Percentiles rank a stretch among this genome's conserved stretches.
These are phyloP conservation scores for Puya raimondii DNA, from an alignment of 176 grass and related monocot species.

Conservation along the genomic window DNA sequence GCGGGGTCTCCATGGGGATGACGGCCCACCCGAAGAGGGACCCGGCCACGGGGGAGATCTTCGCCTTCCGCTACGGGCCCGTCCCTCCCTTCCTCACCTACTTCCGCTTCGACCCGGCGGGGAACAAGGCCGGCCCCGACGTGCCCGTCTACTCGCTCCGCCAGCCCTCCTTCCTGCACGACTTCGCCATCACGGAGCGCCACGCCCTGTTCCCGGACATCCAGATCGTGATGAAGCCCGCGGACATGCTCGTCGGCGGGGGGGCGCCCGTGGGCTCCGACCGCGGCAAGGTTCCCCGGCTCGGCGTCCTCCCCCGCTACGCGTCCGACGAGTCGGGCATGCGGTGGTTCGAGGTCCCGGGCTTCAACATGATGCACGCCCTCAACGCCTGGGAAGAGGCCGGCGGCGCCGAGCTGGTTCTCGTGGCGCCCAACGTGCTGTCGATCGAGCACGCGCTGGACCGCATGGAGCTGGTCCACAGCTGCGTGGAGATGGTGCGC, in stretches of 20 bases:
- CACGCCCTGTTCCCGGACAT: constrained; percentile 64
- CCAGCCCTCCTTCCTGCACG: constrained; percentile 66
- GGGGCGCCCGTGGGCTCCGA: constrained; percentile 54
- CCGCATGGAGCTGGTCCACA: constrained; percentile 57
- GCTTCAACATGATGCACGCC: constrained; percentile 78
- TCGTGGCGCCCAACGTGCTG: constrained; percentile 76
- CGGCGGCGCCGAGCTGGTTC: constrained; percentile 40
- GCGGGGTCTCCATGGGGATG: constrained; percentile 66
- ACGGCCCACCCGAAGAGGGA: constrained; percentile 92
- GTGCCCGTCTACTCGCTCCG: constrained; percentile 77
- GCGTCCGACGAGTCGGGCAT: constrained; percentile 74
- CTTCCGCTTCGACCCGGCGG: constrained; percentile 65
- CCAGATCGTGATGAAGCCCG: constrained; percentile 87
- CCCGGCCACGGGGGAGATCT: constrained; percentile 53
- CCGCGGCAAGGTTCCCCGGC: constrained; percentile 47
- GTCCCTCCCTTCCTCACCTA: constrained; percentile 80
- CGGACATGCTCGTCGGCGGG: constrained; percentile 59
- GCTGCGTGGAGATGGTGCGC: constrained; percentile 63
- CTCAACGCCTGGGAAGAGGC: constrained; percentile 85
- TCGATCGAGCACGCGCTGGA: constrained; percentile 79
- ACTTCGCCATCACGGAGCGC: constrained; percentile 72
- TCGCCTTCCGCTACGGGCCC: constrained; percentile 70
- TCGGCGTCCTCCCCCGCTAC: constrained; percentile 61
- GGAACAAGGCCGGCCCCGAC: constrained; percentile 60
- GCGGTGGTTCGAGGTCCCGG: constrained; percentile 78